These are phyloP conservation scores for Sporisorium sorghi DNA, from an alignment of 1,284 basidiomycete species.

Conservation along the genomic window DNA sequence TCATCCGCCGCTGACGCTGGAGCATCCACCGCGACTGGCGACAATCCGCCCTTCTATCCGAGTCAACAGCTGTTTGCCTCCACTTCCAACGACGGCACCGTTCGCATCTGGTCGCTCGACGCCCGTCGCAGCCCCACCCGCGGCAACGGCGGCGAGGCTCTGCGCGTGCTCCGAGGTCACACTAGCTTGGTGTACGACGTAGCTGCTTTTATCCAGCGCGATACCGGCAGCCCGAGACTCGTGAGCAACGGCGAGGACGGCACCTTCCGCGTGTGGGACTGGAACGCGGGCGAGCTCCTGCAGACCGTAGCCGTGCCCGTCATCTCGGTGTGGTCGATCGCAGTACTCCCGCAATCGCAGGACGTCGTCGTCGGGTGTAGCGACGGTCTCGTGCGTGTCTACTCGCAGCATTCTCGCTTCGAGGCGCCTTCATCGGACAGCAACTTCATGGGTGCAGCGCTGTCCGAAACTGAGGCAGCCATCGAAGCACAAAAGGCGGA, in stretches of 20 bases:
- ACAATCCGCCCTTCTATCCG: constrained; percentile 1
- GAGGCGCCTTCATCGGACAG: constrained; percentile 5
- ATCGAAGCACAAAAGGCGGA: constrained; percentile 9
- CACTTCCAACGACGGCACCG: constrained; percentile 42
- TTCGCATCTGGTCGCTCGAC: constrained; percentile 46
- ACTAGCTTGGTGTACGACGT: constrained; percentile 47
- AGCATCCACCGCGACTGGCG: not conserved
- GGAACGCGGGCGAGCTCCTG: constrained; percentile 13
- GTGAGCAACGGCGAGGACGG: constrained; percentile 51
- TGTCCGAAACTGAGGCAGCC: constrained; percentile 23
- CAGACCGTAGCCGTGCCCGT: constrained; percentile 39
- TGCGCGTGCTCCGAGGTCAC: constrained; percentile 35
- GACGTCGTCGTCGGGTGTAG: constrained; percentile 49
- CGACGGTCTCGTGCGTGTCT: constrained; percentile 51
- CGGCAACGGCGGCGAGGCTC: constrained; percentile 45
- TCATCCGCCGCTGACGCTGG: not conserved
- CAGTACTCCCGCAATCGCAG: constrained; percentile 25
- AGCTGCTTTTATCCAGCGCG: constrained; percentile 12
- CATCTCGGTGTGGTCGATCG: constrained; percentile 48
- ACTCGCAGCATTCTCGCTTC: constrained; percentile 13
- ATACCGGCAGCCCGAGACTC: constrained; percentile 3
- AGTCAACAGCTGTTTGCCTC: constrained; percentile 41
- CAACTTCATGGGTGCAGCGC: constrained; percentile 8
- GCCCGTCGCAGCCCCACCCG: constrained; percentile 27
- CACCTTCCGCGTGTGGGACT: constrained; percentile 44